Evolutionary conservation across 2,329 filamentous ascomycete species (phyloP), one percentile per base, ranked within the genome.

Genomic region (Chalaropsis thielavioides): DNA sequence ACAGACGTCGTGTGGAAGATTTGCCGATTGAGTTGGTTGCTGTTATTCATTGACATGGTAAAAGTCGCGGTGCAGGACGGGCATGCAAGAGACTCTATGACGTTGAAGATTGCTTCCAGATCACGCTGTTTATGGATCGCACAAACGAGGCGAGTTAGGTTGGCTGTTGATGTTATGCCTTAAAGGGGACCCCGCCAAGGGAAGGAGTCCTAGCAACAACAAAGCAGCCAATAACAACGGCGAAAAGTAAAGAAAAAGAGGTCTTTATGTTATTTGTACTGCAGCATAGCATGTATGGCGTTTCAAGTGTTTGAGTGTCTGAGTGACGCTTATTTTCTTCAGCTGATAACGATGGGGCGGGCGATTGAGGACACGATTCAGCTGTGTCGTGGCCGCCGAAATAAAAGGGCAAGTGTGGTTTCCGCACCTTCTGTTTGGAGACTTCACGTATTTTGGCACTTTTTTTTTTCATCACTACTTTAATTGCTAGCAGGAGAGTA

Each of bases 1-100:
- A 67, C 58, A 3, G 63, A 67, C 3, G 66, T 67, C 27, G 66
- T 67, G 27, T 67, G 66, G 40, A 64, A 65, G 10, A 61, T 58
- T 51, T 62, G 61, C 40, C 41, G 46, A 10, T 61, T 65, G 19
- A 40, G n/a, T 27, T 41, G 44, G 19, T 61, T 61, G 15, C 5
- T 22, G n/a, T 56, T 17, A 40, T 49, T 59, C 24, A 35, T 31
- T 8, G 46, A 15, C 40, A 64, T 49, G 24, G n/a, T 35, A n/a
- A 38, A 17, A 13, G 27, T n/a, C n/a, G 27, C 7, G 15, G 15
- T 17, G 2, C 2, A n/a, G 43, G 15, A 17, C 8, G 11, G 15
- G 41, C 3, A 43, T 15, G 4, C 15, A 43, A 3, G 17, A 43
- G 41, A n/a, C 41, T n/a, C 41, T 43, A 43, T 43, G 11, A n/a